phyloP scores from a whole-genome alignment of 179 eudicot genomes.

The Kewa caespitosa region DNA sequence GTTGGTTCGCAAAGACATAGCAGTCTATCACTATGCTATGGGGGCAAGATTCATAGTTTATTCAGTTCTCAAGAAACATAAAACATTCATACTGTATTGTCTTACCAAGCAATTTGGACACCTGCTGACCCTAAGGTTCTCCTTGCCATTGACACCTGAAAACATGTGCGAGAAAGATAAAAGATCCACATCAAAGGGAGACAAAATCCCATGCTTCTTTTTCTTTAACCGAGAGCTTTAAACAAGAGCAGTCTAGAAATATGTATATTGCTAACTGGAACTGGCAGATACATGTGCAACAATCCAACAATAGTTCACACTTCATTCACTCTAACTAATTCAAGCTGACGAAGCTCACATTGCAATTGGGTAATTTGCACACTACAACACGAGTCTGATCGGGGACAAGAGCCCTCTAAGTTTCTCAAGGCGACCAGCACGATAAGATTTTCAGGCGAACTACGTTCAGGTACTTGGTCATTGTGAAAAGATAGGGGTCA shows the following conservation, averaged over 20 bases:
- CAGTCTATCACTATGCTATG: background rate
- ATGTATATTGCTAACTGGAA: background rate
- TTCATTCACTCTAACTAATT: too few relatives aligned
- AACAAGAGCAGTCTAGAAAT: background rate
- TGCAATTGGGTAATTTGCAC: slow-evolving; percentile 1
- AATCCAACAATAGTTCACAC: background rate
- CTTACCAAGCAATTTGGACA: slow-evolving; percentile 85
- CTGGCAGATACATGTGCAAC: too few relatives aligned
- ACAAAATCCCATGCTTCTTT: background rate
- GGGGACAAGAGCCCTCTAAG: background rate
- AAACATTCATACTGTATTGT: background rate
- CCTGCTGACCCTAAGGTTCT: slow-evolving; percentile 83
- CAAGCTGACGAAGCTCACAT: background rate
- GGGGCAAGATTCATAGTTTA: background rate
- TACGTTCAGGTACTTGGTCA: too few relatives aligned
- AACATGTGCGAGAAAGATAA: slow-evolving; percentile 15
- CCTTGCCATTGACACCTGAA: slow-evolving; percentile 89
- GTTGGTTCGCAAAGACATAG: background rate
- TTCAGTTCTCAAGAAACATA: background rate
- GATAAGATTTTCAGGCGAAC: too few relatives aligned
- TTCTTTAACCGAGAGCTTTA: background rate
- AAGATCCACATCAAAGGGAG: slow-evolving; percentile 1
- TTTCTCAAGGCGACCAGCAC: too few relatives aligned
- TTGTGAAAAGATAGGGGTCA: too few relatives aligned
- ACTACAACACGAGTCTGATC: background rate